A percentile compares a stretch with the other conserved stretches of the same genome.
phyloP scores from a whole-genome alignment of 1,284 basidiomycete species.

The Cystobasidiaceae sp. region DNA sequence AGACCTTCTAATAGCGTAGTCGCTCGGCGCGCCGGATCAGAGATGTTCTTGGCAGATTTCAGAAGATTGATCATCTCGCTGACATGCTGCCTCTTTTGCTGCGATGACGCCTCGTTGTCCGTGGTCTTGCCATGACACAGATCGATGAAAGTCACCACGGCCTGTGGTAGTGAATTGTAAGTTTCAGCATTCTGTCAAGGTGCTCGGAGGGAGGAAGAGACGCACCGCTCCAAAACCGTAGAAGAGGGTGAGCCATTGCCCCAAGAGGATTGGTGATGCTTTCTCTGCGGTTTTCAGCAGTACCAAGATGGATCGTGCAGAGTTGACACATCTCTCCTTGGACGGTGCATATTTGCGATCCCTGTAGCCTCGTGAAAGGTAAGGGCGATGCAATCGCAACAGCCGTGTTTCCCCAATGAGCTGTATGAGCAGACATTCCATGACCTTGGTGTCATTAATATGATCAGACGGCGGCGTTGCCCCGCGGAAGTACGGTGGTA shows the following conservation, averaged over 20 bases:
- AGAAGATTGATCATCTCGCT: constrained; percentile 18
- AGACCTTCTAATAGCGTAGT: constrained; percentile 28
- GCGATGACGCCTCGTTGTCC: not conserved
- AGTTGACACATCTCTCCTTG: constrained; percentile 35
- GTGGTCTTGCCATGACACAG: constrained; percentile 16
- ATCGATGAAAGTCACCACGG: constrained; percentile 32
- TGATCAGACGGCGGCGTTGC: constrained; percentile 9
- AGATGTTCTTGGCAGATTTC: constrained; percentile 22
- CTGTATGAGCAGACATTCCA: constrained; percentile 43
- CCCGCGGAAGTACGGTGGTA: constrained; percentile 34
- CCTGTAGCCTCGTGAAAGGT: constrained; percentile 40
- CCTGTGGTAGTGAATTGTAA: not conserved
- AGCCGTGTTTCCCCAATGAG: constrained; percentile 44
- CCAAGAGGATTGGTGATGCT: constrained; percentile 38
- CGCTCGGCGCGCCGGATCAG: constrained; percentile 22
- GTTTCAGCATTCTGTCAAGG: constrained; percentile 34
- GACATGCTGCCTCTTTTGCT: constrained; percentile 2
- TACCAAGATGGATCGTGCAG: constrained; percentile 33
- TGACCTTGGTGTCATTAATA: constrained; percentile 30
- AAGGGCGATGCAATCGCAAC: constrained; percentile 43
- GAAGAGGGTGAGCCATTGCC: constrained; percentile 42
- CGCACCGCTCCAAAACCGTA: constrained; percentile 41
- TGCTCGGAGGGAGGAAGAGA: constrained; percentile 37
- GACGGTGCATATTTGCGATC: constrained; percentile 38
- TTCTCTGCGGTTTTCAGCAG: constrained; percentile 36